A percentile compares a stretch with the other conserved stretches of the same genome.
phyloP scores from a whole-genome alignment of 305 asterid genomes.

The Ajuga reptans region DNA sequence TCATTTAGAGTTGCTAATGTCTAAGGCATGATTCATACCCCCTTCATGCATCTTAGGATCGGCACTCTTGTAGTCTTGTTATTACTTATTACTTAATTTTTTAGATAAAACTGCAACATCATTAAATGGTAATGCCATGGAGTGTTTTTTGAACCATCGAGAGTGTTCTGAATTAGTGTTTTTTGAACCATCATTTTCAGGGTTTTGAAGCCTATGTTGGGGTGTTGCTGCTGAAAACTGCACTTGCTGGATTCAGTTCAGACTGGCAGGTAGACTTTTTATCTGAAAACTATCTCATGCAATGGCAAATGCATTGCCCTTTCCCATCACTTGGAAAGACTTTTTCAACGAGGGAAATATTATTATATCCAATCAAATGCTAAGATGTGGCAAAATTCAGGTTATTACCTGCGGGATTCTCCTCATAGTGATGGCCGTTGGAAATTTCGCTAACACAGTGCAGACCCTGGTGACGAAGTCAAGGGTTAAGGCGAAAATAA shows the following conservation, averaged over 20 bases:
- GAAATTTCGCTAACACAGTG: conserved; percentile 85
- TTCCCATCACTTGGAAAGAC: neutral
- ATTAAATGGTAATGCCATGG: neutral
- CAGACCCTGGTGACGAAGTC: conserved; percentile 73
- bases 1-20: neutral
- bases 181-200: conserved; percentile 32
- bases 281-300: neutral
- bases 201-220: conserved; percentile 93
- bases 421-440: conserved; percentile 87
- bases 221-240: conserved; percentile 68
- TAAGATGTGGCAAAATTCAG: conserved; percentile 35
- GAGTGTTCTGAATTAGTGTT: conserved; percentile 2
- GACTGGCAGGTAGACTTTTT: conserved; percentile 79
- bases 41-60: neutral
- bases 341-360: neutral
- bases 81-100: neutral
- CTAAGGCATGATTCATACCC: neutral
- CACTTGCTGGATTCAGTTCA: conserved; percentile 57
- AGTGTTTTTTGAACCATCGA: neutral
- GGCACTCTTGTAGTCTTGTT: neutral
- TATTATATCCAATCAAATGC: neutral
- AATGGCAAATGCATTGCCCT: no score
- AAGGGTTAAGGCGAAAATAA: conserved; percentile 78
- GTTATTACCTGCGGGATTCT: conserved; percentile 85
- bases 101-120: neutral